Percentiles rank a stretch among this genome's conserved stretches.
Evolutionary conservation across 129 eudicot genomes (phyloP).

Genomic region (Saussurea involucrata): DNA sequence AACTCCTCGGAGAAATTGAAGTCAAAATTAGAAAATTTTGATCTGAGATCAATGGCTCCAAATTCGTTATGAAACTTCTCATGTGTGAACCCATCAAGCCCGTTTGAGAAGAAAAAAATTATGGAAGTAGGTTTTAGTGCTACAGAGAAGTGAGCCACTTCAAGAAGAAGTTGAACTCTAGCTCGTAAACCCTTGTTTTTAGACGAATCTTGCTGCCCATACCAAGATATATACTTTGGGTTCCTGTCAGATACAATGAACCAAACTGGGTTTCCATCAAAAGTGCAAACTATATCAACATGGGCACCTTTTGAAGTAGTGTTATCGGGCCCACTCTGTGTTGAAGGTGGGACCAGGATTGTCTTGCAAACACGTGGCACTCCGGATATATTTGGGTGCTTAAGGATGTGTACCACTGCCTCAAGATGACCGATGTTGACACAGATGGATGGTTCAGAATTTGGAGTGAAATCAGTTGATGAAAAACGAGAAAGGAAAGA

Average conservation of each 20-base stretch:
- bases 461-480: slow-evolving; percentile 11
- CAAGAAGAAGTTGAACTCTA: slow-evolving; percentile 47
- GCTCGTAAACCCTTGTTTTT: slow-evolving; percentile 53
- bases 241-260: slow-evolving; percentile 83
- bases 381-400: slow-evolving; percentile 63
- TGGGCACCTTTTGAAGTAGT: slow-evolving; percentile 41
- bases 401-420: slow-evolving; percentile 71
- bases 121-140: slow-evolving; percentile 59
- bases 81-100: slow-evolving; percentile 33
- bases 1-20: slow-evolving; percentile 47
- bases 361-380: slow-evolving; percentile 93
- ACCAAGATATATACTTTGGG: slow-evolving; percentile 77
- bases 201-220: slow-evolving; percentile 31
- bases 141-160: slow-evolving; percentile 51
- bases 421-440: slow-evolving; percentile 85
- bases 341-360: slow-evolving; percentile 28
- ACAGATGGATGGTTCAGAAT: slow-evolving; percentile 30
- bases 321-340: slow-evolving; percentile 4
- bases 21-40: slow-evolving; percentile 37
- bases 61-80: slow-evolving; percentile 44
- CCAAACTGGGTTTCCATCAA: slow-evolving; percentile 78
- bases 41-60: slow-evolving; percentile 38
- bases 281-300: slow-evolving; percentile 75
- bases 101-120: slow-evolving; percentile 72
- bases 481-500: slow-evolving; percentile 53